Percentiles rank a stretch among this genome's conserved stretches.
Evolutionary conservation across 805 yeast species (phyloP).

Genomic region (Blastobotrys parvus): DNA sequence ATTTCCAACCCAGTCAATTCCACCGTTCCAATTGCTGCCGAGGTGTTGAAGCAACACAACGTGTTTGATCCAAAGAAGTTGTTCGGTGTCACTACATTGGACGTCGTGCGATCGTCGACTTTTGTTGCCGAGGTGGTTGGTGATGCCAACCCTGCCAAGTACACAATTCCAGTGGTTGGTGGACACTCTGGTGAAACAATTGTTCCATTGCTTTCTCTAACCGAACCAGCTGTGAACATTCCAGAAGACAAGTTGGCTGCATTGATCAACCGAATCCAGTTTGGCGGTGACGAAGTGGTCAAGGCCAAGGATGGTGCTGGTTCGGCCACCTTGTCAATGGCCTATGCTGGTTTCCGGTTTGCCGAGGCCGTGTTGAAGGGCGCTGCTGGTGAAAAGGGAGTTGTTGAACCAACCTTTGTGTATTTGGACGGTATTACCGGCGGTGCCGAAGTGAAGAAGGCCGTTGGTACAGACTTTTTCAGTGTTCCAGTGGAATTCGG

Average conservation of each 20-base stretch:
- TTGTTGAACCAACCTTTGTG: conserved; percentile 41
- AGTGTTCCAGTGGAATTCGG: conserved; percentile 69
- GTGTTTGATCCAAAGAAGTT: conserved; percentile 63
- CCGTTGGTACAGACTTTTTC: conserved; percentile 68
- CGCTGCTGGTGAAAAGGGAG: conserved; percentile 33
- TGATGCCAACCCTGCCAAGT: conserved; percentile 38
- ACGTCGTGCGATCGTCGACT: conserved; percentile 79
- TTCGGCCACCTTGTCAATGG: conserved; percentile 94
- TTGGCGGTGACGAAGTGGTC: conserved; percentile 96
- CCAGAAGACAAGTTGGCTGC: conserved; percentile 37
- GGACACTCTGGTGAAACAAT: conserved; percentile 96
- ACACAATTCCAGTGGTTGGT: conserved; percentile 68
- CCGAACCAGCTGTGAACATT: conserved; percentile 29
- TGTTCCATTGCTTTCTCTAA: conserved; percentile 65
- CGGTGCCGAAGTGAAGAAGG: conserved; percentile 59
- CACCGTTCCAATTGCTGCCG: conserved; percentile 82
- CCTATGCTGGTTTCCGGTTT: conserved; percentile 82
- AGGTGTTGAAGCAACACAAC: conserved; percentile 59
- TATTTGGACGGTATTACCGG: conserved; percentile 30
- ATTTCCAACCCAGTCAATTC: conserved; percentile 94
- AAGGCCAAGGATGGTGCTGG: conserved; percentile 92
- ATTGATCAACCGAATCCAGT: conserved; percentile 83
- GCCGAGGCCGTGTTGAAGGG: conserved; percentile 48
- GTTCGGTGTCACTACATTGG: conserved; percentile 86
- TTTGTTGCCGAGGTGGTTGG: conserved; percentile 53